These are phyloP conservation scores for Myriosclerotinia curreyana DNA, from an alignment of 2,329 filamentous ascomycete species.

Conservation along the genomic window DNA sequence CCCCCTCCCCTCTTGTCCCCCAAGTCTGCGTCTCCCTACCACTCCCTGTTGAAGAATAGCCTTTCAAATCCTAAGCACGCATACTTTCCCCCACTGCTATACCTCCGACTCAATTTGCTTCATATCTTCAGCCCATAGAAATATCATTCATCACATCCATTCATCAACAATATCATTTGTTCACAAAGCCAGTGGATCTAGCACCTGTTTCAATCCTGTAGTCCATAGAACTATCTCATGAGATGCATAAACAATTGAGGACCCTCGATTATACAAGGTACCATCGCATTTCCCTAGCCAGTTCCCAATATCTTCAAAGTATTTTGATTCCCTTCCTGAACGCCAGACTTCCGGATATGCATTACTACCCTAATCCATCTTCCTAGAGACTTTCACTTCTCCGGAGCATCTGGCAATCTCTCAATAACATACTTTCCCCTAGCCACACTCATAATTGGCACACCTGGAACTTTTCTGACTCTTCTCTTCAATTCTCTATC, in stretches of 20 bases:
- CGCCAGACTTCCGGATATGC: constrained; percentile 19
- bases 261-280: not conserved
- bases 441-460: constrained; percentile 71
- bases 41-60: no score
- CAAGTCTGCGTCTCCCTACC: no score
- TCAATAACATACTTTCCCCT: constrained; percentile 94
- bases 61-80: no score
- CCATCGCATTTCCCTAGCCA: not conserved
- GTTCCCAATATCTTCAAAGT: constrained; percentile 8
- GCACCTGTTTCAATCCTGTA: not conserved
- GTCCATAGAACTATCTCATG: not conserved
- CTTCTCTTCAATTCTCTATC: constrained; percentile 79
- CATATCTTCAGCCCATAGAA: no score
- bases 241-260: not conserved
- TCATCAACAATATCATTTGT: not conserved
- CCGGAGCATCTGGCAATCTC: constrained; percentile 78
- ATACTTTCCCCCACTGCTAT: no score
- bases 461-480: constrained; percentile 67
- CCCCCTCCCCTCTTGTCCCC: no score
- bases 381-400: constrained; percentile 42
- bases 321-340: constrained; percentile 11
- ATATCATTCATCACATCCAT: no score
- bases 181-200: no score
- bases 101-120: no score
- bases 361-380: constrained; percentile 2